Base-by-base conservation (phyloP, 768 basidiomycete genomes). In the Tricholoma terreum region DNA sequence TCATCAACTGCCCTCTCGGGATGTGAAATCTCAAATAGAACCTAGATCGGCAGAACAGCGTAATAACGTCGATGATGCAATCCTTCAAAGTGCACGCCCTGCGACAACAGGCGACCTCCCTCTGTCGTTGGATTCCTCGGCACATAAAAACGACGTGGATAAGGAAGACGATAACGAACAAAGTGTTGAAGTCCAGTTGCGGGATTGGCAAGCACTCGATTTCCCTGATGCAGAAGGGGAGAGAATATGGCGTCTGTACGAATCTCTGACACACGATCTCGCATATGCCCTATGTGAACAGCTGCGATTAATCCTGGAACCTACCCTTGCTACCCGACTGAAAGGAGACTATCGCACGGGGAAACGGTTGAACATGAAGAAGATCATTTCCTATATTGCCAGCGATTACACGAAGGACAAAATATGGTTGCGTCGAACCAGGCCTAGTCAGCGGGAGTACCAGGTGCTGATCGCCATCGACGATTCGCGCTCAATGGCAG, bases 361-460 rank as follows among this genome's bases (percentile, higher is more conserved):
- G 52, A 99, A 99, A 74, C 83, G 96, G 17, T 82, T 99, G 30
- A 98, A 98, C 73, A 98, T 98, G 96, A 94, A 95, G 71, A 95
- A 95, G 74, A 93, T 98, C 70, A 95, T 99, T 59, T 86, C 91
- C 3, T 98, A 96, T 78, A 95, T 99, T 59, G 96, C 97, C 34
- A 92, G 90, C 74, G 97, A 99, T 74, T 99, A 92, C 77, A 98
- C 95, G 52, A 98, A 98, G 71, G 96, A 99, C 80, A 95, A 95
- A 74, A 98, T 98, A 61, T 99, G 97, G 97, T 78, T 98, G 34
- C 88, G 96, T 22, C 84, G 97, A 19, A 97, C 95, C 3, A 86
- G 90, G 50, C 96, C 97, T 5, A 94, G 92, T 68, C 86, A 91
- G 65, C 83, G 97, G 49, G 95, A 97, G 68, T 98, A 98, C 71